Evolutionary conservation across 2,329 filamentous ascomycete species (phyloP), one percentile per base, ranked within the genome.

Genomic region (Seiridium unicorne): DNA sequence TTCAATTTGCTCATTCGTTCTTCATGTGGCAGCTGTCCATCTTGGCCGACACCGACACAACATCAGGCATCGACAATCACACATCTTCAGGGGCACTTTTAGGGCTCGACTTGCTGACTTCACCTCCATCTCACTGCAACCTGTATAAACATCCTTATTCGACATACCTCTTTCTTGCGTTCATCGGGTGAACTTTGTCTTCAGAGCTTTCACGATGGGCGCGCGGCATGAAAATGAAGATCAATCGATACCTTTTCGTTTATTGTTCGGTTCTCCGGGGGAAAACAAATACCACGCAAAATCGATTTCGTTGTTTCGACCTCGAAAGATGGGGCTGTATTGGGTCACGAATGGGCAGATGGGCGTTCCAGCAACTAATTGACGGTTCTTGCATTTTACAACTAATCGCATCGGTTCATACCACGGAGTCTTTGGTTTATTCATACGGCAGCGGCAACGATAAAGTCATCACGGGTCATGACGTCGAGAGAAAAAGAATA

Each of bases 141-240:
- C 69, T 81, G 78, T 81, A 81, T 70, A 80, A 81, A 80, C 74
- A 80, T 76, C 73, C 71, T 76, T 76, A 76, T 75, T 77, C 76
- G 72, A 79, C 76, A 80, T 74, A 77, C 72, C 68, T 51, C 67
- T 70, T 40, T 40, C 44, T 69, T 65, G 68, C 70, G 71, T 70
- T 68, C 67, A 70, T 70, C 67, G 64, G 18, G 66, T 66, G 62
- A 69, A 62, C 61, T 64, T 61, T 60, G 57, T 58, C 8, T 61
- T 56, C 46, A 56, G 63, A 65, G 66, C 64, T 69, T 67, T 66
- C 54, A 67, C 63, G 63, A 72, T 74, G 75, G 74, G 73, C 76
- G 72, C 70, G 69, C 69, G 68, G 70, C 65, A 76, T 73, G 75
- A 77, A 26, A 55, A 65, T 70, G 68, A 71, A 71, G 69, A 75